These are phyloP conservation scores for Verticillium isaacii DNA, from an alignment of 2,329 filamentous ascomycete species.

Conservation along the genomic window DNA sequence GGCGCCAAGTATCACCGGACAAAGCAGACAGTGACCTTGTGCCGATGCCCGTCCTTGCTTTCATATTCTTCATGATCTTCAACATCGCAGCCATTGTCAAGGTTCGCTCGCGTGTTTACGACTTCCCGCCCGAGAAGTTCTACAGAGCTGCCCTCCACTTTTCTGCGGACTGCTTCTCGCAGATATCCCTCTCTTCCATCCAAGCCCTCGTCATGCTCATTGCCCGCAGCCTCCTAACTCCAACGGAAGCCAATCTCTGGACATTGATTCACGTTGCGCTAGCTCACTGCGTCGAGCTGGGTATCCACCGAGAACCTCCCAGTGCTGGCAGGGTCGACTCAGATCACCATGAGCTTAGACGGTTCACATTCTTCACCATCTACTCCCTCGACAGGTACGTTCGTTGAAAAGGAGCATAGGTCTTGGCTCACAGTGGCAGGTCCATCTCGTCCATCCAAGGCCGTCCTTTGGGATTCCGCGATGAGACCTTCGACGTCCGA, in stretches of 20 bases:
- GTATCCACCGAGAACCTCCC: conserved; percentile 27
- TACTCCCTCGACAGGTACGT: conserved; percentile 23
- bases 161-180: conserved; percentile 24
- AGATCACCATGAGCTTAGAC: conserved; percentile 11
- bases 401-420: conserved; percentile 14
- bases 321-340: conserved; percentile 2
- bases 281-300: conserved; percentile 30
- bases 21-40: conserved; percentile 1
- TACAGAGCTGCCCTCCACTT: conserved; percentile 24
- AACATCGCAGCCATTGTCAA: conserved; percentile 27
- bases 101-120: conserved; percentile 25
- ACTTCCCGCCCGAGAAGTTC: conserved; percentile 26
- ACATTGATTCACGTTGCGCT: conserved; percentile 28
- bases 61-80: conserved; percentile 29
- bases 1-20: conserved; percentile 5
- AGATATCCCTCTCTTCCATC: conserved; percentile 24
- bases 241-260: conserved; percentile 28
- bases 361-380: conserved; percentile 27
- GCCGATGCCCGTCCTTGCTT: conserved; percentile 19
- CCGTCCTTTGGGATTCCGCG: conserved; percentile 28
- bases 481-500: conserved; percentile 29
- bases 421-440: conserved; percentile 9
- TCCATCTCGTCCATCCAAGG: conserved; percentile 31
- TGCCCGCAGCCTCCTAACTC: conserved; percentile 25
- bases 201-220: conserved; percentile 25